phyloP scores from a whole-genome alignment of 495 filamentous ascomycete species.

The Annulohypoxylon maeteangense region DNA sequence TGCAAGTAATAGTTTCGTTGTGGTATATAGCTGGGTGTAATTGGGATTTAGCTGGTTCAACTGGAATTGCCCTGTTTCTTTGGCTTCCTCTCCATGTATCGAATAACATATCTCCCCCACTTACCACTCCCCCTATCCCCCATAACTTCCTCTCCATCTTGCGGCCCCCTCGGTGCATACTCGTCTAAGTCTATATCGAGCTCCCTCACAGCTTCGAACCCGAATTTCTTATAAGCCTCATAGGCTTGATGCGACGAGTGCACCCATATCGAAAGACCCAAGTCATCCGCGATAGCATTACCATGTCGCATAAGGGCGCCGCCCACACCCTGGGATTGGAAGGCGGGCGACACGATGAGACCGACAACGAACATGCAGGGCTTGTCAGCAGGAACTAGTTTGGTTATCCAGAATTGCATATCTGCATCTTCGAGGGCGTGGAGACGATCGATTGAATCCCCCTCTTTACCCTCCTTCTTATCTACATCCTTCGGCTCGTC shows the following conservation, averaged over 20 bases:
- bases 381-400: slow-evolving; percentile 36
- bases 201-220: slow-evolving; percentile 37
- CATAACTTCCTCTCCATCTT: slow-evolving; percentile 32
- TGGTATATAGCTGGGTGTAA: not conserved
- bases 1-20: not conserved
- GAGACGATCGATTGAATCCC: slow-evolving; percentile 38
- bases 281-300: slow-evolving; percentile 54
- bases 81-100: slow-evolving; percentile 42
- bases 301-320: slow-evolving; percentile 57
- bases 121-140: slow-evolving; percentile 20
- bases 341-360: slow-evolving; percentile 37
- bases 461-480: slow-evolving; percentile 4
- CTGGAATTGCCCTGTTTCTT: not conserved
- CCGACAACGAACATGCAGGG: slow-evolving; percentile 43
- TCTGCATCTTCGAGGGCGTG: slow-evolving; percentile 39
- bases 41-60: not conserved
- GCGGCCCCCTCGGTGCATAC: slow-evolving; percentile 40
- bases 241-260: slow-evolving; percentile 46
- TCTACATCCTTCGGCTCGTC: not conserved
- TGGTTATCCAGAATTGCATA: slow-evolving; percentile 38
- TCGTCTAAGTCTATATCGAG: slow-evolving; percentile 46
- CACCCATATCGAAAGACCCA: slow-evolving; percentile 48
- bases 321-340: slow-evolving; percentile 53
- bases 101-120: slow-evolving; percentile 44
- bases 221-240: slow-evolving; percentile 42